Conservation (phyloP, 164 flowering plant species). For the Aristolochia fimbriata region DNA sequence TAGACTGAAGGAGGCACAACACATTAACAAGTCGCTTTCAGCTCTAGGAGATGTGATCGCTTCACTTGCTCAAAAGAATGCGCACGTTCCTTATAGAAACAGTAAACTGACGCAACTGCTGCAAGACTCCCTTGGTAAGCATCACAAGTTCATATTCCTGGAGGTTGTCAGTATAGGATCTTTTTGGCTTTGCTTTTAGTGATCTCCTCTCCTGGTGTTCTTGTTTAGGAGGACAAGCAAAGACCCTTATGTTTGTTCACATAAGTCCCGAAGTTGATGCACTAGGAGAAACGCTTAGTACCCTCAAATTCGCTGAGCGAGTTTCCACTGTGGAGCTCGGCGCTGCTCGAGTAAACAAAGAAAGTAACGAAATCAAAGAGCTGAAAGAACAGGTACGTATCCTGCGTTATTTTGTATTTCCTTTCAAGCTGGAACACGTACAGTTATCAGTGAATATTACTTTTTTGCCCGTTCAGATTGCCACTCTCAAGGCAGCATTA, state of each 20-base stretch:
- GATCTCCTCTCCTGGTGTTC: background rate
- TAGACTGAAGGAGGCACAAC: slow-evolving; percentile 70
- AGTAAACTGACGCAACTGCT: slow-evolving; percentile 80
- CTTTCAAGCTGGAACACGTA: background rate
- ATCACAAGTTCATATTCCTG: background rate
- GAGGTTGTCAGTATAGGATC: background rate
- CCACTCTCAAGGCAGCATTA: slow-evolving; percentile 70
- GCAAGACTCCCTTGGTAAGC: slow-evolving; percentile 75
- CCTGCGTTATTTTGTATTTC: background rate
- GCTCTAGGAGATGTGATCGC: slow-evolving; percentile 82
- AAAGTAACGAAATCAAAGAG: slow-evolving; percentile 52
- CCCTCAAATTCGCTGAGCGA: slow-evolving; percentile 77
- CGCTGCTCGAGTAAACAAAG: slow-evolving; percentile 61
- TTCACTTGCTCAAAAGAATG: slow-evolving; percentile 52
- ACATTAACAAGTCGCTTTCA: slow-evolving; percentile 73
- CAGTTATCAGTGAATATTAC: background rate
- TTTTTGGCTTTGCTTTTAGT: background rate
- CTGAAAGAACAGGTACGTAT: slow-evolving; percentile 58
- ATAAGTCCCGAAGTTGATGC: slow-evolving; percentile 79
- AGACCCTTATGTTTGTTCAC: slow-evolving; percentile 96
- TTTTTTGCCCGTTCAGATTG: slow-evolving; percentile 31
- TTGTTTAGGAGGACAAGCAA: slow-evolving; percentile 15
- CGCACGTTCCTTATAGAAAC: slow-evolving; percentile 75
- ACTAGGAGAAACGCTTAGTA: slow-evolving; percentile 64
- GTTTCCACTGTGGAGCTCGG: slow-evolving; percentile 79